Base-by-base conservation (phyloP, 495 filamentous ascomycete species). In the Aspergillus avenaceus region DNA sequence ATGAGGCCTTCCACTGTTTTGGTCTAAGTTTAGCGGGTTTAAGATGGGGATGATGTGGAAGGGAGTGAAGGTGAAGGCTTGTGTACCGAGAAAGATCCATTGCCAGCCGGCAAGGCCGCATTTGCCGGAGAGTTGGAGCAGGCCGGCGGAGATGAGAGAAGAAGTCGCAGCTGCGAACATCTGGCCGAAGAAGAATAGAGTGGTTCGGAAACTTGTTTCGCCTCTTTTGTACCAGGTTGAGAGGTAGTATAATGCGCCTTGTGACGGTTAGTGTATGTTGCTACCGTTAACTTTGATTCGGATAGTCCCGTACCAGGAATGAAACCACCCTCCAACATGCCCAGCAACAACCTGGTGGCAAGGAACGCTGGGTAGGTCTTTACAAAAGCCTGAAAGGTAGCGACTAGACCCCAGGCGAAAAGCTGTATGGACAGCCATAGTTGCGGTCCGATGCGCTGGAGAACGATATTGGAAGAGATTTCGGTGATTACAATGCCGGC, bases 221-320 rank as follows among this genome's bases (percentile, higher is more conserved):
- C 73, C 70, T 13, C 65, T 72, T 60, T 78, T 83, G 53, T 83
- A 84, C 79, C 80, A 83, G 5, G 73, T 74, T 0, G 80, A 80
- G 21, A 83, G 67, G 21, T 79, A 81, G 41, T 77, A 84, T 1
- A 84, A 62, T 4, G 76, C 73, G 21, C 84, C 87, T 37, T 26
- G 3, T 13, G 5, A 13, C 24, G n/a, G 14, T 43, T 28, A 28
- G 24, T 14, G 8, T 14, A 5, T 8, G 32, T 12, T 7, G 0
- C 11, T 18, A n/a, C n/a, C n/a, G n/a, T n/a, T n/a, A n/a, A n/a
- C n/a, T n/a, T n/a, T n/a, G n/a, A n/a, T n/a, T n/a, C n/a, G 13
- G 3, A 5, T 28, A 19, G 13, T 28, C 6, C 40, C 45, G 16
- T 50, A 69, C 75, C 79, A 11, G 81, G 81, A 48, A 83, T 83